phyloP scores from a whole-genome alignment of 257 asterid genomes.

The Cordia subcordata region DNA sequence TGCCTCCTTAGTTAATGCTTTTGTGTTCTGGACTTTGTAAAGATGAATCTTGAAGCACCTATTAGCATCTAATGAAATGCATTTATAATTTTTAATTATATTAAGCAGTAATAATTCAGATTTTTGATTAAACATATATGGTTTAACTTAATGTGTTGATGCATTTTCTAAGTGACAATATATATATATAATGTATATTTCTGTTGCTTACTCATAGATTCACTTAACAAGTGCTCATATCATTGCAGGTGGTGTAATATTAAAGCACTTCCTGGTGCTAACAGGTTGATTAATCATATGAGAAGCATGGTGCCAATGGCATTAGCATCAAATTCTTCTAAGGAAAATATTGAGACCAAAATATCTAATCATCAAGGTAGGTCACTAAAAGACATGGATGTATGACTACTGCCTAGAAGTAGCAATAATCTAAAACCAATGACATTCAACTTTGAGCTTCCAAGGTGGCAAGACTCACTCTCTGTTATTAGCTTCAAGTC shows the following conservation, averaged over 20 bases:
- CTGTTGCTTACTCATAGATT: not conserved
- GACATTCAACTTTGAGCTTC: slow-evolving; percentile 6
- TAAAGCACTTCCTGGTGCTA: slow-evolving; percentile 90
- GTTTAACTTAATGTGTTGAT: no score
- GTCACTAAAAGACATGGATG: not conserved
- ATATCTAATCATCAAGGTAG: slow-evolving; percentile 71
- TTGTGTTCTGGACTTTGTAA: no score
- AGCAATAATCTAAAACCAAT: not conserved
- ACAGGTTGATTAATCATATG: slow-evolving; percentile 69
- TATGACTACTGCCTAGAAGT: not conserved
- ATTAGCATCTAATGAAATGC: no score
- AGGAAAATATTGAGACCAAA: slow-evolving; percentile 56
- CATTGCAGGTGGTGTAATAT: slow-evolving; percentile 63
- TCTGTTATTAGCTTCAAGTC: slow-evolving; percentile 60
- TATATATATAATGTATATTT: slow-evolving; percentile 7
- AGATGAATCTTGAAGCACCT: no score
- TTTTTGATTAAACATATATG: no score
- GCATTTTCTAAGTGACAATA: no score
- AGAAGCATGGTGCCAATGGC: slow-evolving; percentile 72
- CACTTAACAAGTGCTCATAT: slow-evolving; percentile 6
- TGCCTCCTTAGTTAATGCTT: no score
- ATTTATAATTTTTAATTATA: no score
- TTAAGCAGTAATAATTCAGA: no score
- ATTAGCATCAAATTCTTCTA: slow-evolving; percentile 82
- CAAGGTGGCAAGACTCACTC: slow-evolving; percentile 88